phyloP scores from a whole-genome alignment of 169 alveolate species.

The Eimeria sp. region DNA sequence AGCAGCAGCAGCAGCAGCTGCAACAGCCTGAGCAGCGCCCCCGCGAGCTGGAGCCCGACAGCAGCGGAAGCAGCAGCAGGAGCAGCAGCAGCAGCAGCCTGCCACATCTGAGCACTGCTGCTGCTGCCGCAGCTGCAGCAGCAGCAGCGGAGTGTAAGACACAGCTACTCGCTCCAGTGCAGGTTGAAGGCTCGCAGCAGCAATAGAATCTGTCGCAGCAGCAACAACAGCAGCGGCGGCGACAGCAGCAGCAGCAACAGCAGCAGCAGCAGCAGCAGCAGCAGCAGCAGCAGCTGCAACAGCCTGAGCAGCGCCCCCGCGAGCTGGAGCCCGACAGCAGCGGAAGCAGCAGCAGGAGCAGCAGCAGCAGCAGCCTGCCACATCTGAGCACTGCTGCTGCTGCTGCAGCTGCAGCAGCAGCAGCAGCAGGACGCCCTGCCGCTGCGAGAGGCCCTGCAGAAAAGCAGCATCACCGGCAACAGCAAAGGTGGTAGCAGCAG shows the following conservation, averaged over 20 bases:
- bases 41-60: conserved; percentile 14
- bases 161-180: background rate
- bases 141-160: background rate
- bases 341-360: no score
- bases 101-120: background rate
- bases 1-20: conserved; percentile 10
- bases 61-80: conserved; percentile 28
- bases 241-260: background rate
- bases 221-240: conserved; percentile 12
- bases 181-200: conserved; percentile 5
- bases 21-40: background rate
- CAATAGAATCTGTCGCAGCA: background rate
- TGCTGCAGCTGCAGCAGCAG: conserved; percentile 44
- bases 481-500: no score
- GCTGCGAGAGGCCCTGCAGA: conserved; percentile 33
- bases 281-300: conserved; percentile 3
- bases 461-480: conserved; percentile 12
- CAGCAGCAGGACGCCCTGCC: background rate
- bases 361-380: conserved; percentile 2
- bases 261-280: conserved; percentile 21
- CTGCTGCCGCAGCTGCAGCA: conserved; percentile 18
- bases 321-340: background rate
- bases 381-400: background rate
- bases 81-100: conserved; percentile 11
- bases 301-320: background rate